These are phyloP conservation scores for Capsicum chinense DNA, from an alignment of 257 asterid genomes.

Conservation along the genomic window DNA sequence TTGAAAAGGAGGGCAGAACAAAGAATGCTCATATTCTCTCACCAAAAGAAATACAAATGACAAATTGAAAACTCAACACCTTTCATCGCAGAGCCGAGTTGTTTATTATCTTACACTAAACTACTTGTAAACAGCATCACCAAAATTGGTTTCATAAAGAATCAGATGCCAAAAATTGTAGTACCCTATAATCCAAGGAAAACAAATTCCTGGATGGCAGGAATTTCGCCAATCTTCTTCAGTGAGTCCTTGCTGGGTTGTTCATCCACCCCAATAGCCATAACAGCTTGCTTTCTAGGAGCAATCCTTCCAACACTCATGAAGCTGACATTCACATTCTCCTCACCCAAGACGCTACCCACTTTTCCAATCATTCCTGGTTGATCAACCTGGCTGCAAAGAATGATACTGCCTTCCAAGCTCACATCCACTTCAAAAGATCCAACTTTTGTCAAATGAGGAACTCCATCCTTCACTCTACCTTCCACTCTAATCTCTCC, in stretches of 20 bases:
- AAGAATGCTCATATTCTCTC: background rate
- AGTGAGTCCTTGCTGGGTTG: slow-evolving; percentile 75
- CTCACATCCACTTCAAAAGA: slow-evolving; percentile 94
- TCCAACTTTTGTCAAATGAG: slow-evolving; percentile 85
- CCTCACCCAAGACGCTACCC: slow-evolving; percentile 81
- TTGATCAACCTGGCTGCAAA: slow-evolving; percentile 94
- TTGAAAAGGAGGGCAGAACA: background rate
- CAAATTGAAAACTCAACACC: slow-evolving; percentile 24
- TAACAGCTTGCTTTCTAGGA: slow-evolving; percentile 87
- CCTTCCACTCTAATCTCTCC: slow-evolving; percentile 89
- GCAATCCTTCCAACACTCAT: slow-evolving; percentile 91
- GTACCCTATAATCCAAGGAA: slow-evolving; percentile 62
- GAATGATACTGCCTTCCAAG: slow-evolving; percentile 85
- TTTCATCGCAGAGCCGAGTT: slow-evolving; percentile 28
- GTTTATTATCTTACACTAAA: slow-evolving; percentile 34
- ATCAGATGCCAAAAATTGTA: background rate
- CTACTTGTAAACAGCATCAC: slow-evolving; percentile 28
- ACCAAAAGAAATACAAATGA: background rate
- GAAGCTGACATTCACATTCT: slow-evolving; percentile 86
- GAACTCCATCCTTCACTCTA: slow-evolving; percentile 79
- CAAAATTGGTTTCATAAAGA: slow-evolving; percentile 42
- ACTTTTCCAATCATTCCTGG: slow-evolving; percentile 97
- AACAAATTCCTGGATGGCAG: slow-evolving; percentile 84
- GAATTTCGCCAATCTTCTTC: slow-evolving; percentile 83
- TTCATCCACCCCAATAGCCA: slow-evolving; percentile 97